phyloP scores from a whole-genome alignment of 768 basidiomycete genomes.

The Saitozyma podzolica region DNA sequence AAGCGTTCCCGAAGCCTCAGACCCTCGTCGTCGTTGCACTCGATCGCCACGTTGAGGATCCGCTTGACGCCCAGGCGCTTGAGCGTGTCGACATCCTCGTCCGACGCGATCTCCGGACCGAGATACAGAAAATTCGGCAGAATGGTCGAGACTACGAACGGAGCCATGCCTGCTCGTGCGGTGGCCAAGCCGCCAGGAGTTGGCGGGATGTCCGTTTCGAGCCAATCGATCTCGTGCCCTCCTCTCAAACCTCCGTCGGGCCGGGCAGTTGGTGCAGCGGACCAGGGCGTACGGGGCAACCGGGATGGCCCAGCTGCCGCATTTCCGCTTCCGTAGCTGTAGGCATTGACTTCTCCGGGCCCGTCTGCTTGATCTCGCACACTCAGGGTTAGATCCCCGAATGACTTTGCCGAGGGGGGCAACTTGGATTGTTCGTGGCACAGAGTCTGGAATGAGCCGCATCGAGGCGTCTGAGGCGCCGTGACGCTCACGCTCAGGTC shows the following conservation, averaged over 20 bases:
- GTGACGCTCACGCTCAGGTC: neutral
- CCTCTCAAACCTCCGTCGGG: neutral
- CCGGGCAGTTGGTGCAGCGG: slow-evolving; percentile 2
- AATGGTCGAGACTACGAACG: slow-evolving; percentile 84
- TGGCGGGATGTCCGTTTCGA: neutral
- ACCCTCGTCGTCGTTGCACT: slow-evolving; percentile 78
- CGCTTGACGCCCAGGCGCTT: slow-evolving; percentile 74
- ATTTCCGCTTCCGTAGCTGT: no score
- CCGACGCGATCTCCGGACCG: slow-evolving; percentile 77
- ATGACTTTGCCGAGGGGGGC: slow-evolving; percentile 23
- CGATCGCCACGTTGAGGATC: slow-evolving; percentile 86
- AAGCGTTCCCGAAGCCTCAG: slow-evolving; percentile 68
- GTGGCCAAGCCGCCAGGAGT: slow-evolving; percentile 21
- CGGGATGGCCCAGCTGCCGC: no score
- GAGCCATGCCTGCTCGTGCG: slow-evolving; percentile 28
- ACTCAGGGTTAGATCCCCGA: no score
- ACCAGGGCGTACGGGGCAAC: neutral
- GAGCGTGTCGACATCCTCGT: slow-evolving; percentile 74
- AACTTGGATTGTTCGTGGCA: slow-evolving; percentile 30
- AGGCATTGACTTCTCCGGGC: no score
- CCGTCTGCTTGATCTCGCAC: no score
- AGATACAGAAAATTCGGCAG: slow-evolving; percentile 86
- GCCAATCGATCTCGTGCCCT: no score
- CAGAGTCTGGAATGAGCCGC: slow-evolving; percentile 24
- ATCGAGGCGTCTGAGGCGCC: slow-evolving; percentile 1